Base-by-base conservation (phyloP, 441 rosid genomes). In the Kokia cookei region DNA sequence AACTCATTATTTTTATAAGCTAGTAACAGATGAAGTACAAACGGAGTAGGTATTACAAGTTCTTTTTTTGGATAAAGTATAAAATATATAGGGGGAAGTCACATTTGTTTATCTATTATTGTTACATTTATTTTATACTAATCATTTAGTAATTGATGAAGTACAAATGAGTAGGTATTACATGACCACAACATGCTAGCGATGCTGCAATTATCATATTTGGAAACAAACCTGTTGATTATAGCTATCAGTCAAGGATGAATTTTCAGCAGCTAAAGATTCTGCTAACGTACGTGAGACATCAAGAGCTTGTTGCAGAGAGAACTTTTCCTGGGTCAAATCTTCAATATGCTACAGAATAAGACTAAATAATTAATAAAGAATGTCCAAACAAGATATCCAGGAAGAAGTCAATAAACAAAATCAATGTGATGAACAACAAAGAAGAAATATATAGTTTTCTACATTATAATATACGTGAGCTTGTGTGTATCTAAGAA, bases 231-330 rank as follows among this genome's bases (percentile, higher is more conserved):
- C 95, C 93, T 90, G 95, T 55, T 85, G 93, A 68, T 90, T 90
- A 43, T 89, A 90, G 74, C 72, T 87, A 78, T 90, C 89, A 6
- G 95, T 86, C 79, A 90, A 67, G 14, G 95, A 89, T 66, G 93
- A 86, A 82, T 90, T 90, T 80, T 90, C 95, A 72, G 89, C 61
- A 69, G 95, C 90, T 77, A 91, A 82, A 6, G 93, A 87, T 79
- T 89, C 90, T 8, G 93, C 84, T 73, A 91, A 83, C 67, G 80
- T 65, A 67, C 83, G 86, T 22, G 93, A 89, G 73, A 90, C 86
- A 77, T 87, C 96, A 57, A 91, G 92, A 67, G 93, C 86, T 82
- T 90, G 84, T 84, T 87, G 93, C 83, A 91, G 77, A 45, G 91
- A 82, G 80, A 89, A 88, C 66, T 90, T 90, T 81, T 90, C 95